phyloP scores from a whole-genome alignment of 768 basidiomycete genomes.

The Tricholoma matsutake region DNA sequence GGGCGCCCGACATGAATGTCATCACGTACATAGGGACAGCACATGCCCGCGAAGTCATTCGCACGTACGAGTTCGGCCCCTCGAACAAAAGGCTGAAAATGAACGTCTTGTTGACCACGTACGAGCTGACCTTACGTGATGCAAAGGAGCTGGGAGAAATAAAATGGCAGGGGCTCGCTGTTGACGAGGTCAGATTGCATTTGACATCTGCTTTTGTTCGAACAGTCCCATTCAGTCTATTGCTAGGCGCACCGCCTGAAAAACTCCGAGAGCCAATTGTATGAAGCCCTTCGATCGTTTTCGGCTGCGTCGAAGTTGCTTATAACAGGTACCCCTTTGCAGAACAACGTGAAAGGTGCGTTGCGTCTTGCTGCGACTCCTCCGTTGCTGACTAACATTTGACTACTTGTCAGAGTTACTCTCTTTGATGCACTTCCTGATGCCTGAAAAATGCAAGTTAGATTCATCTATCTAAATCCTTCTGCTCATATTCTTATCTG shows the following conservation, averaged over 20 bases:
- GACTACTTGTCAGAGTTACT: constrained; percentile 65
- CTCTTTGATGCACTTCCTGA: constrained; percentile 98
- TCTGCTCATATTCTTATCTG: constrained; percentile 7
- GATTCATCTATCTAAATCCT: background rate
- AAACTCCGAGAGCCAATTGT: constrained; percentile 96
- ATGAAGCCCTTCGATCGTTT: constrained; percentile 90
- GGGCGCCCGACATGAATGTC: constrained; percentile 97
- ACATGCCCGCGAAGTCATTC: constrained; percentile 83
- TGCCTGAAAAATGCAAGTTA: constrained; percentile 91
- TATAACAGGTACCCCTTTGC: constrained; percentile 96
- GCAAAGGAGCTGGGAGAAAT: constrained; percentile 84
- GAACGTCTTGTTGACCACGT: constrained; percentile 96
- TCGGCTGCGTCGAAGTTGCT: constrained; percentile 88
- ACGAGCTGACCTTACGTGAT: constrained; percentile 92
- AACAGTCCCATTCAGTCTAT: constrained; percentile 15
- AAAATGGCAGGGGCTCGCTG: constrained; percentile 96
- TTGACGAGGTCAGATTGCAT: constrained; percentile 75
- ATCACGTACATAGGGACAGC: constrained; percentile 95
- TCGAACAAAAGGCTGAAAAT: constrained; percentile 90
- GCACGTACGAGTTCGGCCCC: constrained; percentile 87
- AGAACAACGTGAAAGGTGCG: constrained; percentile 97
- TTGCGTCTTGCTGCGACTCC: constrained; percentile 9
- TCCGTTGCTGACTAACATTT: constrained; percentile 3
- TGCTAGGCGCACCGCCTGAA: constrained; percentile 95
- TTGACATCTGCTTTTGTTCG: constrained; percentile 2